Evolutionary conservation across 2,329 filamentous ascomycete species (phyloP).

Genomic region (Annulohypoxylon truncatum): DNA sequence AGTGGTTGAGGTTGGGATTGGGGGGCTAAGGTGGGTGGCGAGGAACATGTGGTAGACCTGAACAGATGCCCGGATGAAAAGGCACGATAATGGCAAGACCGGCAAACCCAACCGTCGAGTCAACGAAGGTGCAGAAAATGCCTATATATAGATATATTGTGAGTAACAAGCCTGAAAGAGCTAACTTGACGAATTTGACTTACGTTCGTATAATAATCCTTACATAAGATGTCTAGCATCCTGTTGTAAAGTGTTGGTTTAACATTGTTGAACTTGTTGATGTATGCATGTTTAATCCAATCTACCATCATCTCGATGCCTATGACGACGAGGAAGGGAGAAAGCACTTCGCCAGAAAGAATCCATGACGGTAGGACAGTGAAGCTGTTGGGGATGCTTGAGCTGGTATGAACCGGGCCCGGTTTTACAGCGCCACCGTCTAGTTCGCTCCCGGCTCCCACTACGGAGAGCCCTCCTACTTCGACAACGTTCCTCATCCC

Average conservation of each 20-base stretch:
- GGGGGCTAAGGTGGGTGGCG: slow-evolving; percentile 83
- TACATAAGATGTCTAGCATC: slow-evolving; percentile 92
- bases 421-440: slow-evolving; percentile 62
- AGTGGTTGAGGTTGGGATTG: slow-evolving; percentile 74
- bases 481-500: slow-evolving; percentile 96
- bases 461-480: slow-evolving; percentile 82
- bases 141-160: slow-evolving; percentile 59
- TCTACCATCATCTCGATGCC: slow-evolving; percentile 98
- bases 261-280: slow-evolving; percentile 98
- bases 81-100: slow-evolving; percentile 89
- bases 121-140: slow-evolving; percentile 89
- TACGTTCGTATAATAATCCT: slow-evolving; percentile 97
- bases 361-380: slow-evolving; percentile 86
- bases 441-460: slow-evolving; percentile 63
- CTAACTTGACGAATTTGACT: slow-evolving; percentile 46
- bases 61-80: slow-evolving; percentile 93
- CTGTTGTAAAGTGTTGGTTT: slow-evolving; percentile 89
- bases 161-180: neutral
- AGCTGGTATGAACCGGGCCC: slow-evolving; percentile 72
- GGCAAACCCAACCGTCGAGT: slow-evolving; percentile 91
- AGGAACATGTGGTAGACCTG: slow-evolving; percentile 99
- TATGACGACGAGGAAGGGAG: slow-evolving; percentile 92
- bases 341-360: slow-evolving; percentile 84
- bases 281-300: slow-evolving; percentile 96
- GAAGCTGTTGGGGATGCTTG: slow-evolving; percentile 89